Base-by-base conservation (phyloP, 768 basidiomycete genomes). In the Phaffia australis region DNA sequence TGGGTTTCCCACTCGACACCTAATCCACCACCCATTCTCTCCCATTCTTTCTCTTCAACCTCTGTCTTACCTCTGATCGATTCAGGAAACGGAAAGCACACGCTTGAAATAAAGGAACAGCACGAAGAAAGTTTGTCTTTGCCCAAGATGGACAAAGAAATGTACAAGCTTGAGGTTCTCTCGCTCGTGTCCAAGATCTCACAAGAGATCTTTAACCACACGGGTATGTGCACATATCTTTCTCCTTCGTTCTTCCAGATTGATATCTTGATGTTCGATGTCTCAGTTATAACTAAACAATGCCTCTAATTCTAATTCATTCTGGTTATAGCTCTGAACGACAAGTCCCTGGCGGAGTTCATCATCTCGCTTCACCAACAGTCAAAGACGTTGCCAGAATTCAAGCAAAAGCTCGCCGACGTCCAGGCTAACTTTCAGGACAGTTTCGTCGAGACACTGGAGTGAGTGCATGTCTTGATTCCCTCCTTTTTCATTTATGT, bases 281-380 rank as follows among this genome's bases (percentile, higher is more conserved):
- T n/a, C 35, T 52, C 7, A 25, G 52, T 63, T 14, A 63, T 60
- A 29, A 19, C 19, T 35, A 19, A 29, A 30, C 9, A 29, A 7
- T n/a, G n/a, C n/a, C n/a, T 42, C 61, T 35, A n/a, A 19, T 42
- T 7, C 51, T 23, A 32, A 14, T 32, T 42, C 25, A 11, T 47
- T 66, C 55, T 49, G 56, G 15, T 32, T 60, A 81, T 83, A 60
- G 86, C 84, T 19, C 76, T 88, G 48, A 87, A 85, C 74, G 93
- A 99, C 81, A 94, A 93, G 75, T 87, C 87, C 2, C 81, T 94
- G 56, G 92, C 95, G 16, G 94, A 98, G 79, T 99, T 93, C 76
- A 84, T 98, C 69, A 91, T 99, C 70, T 79, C 83, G 70, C 83
- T 97, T 65, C 94, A 98, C 77, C 87, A 87, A 70, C 77, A 87